Evolutionary conservation across 106 monocot species (phyloP).

Genomic region (Iris macrosiphon): DNA sequence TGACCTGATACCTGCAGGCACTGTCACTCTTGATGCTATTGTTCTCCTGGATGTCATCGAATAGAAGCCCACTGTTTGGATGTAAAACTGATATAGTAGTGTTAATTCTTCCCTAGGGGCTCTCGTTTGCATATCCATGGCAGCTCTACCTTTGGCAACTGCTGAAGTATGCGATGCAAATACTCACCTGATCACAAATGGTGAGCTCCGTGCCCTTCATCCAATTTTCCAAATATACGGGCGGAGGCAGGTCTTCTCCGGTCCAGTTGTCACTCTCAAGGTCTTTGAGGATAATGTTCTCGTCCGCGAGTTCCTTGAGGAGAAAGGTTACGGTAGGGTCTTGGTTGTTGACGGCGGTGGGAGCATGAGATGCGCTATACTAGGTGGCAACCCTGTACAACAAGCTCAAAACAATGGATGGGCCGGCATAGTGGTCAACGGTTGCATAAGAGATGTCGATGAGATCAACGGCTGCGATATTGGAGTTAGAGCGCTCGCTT

Average conservation of each 20-base stretch:
- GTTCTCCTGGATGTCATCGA: too few relatives aligned
- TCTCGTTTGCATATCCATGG: too few relatives aligned
- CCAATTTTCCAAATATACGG: slow-evolving; percentile 26
- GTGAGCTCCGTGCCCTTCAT: slow-evolving; percentile 23
- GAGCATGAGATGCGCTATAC: slow-evolving; percentile 18
- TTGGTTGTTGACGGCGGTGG: slow-evolving; percentile 24
- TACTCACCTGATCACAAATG: slow-evolving; percentile 10
- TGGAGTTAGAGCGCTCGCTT: slow-evolving; percentile 23
- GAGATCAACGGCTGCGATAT: slow-evolving; percentile 28
- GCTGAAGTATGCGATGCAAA: slow-evolving; percentile 24
- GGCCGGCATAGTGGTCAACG: slow-evolving; percentile 23
- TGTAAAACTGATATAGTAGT: too few relatives aligned
- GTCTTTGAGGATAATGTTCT: slow-evolving; percentile 22
- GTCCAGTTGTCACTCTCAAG: slow-evolving; percentile 25
- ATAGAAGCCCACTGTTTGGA: too few relatives aligned
- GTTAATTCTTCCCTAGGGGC: too few relatives aligned
- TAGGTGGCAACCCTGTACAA: slow-evolving; percentile 23
- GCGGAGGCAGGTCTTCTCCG: slow-evolving; percentile 15
- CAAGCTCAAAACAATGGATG: slow-evolving; percentile 27
- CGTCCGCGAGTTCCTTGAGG: slow-evolving; percentile 21
- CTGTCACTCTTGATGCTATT: too few relatives aligned
- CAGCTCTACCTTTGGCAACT: slow-evolving; percentile 19
- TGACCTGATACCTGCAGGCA: too few relatives aligned
- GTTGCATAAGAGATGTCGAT: slow-evolving; percentile 27
- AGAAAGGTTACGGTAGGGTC: slow-evolving; percentile 22